phyloP scores from a whole-genome alignment of 2,329 filamentous ascomycete species.

The Nemania sp. region DNA sequence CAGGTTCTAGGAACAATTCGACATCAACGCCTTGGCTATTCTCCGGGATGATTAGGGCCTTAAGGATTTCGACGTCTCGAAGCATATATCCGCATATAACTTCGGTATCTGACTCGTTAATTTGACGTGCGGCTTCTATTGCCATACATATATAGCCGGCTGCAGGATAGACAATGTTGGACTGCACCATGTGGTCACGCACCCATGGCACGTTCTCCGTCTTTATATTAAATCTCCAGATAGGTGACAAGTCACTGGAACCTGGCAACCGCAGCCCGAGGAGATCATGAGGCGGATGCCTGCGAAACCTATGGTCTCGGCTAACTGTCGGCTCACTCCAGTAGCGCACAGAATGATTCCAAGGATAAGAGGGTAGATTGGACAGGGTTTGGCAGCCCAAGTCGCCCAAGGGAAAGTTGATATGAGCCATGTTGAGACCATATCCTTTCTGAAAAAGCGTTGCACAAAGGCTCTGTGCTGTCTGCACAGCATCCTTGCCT shows the following conservation, averaged over 20 bases:
- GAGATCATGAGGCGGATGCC: constrained; percentile 34
- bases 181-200: constrained; percentile 35
- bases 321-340: constrained; percentile 39
- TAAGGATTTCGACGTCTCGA: constrained; percentile 34
- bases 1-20: constrained; percentile 29
- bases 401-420: constrained; percentile 23
- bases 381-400: constrained; percentile 11
- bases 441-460: constrained; percentile 28
- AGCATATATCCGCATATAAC: constrained; percentile 23
- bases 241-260: neutral
- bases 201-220: constrained; percentile 37
- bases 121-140: constrained; percentile 36
- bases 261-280: constrained; percentile 30
- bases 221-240: constrained; percentile 33
- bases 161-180: constrained; percentile 34
- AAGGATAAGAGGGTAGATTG: constrained; percentile 39
- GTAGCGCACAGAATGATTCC: constrained; percentile 35
- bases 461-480: neutral
- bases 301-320: constrained; percentile 23
- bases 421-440: constrained; percentile 17
- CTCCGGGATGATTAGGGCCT: constrained; percentile 24
- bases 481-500: constrained; percentile 35
- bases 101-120: constrained; percentile 8
- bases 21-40: constrained; percentile 35
- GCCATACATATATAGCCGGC: constrained; percentile 40